Percentiles rank a stretch among this genome's conserved stretches.
phyloP scores from a whole-genome alignment of 768 basidiomycete genomes.

The Pleurotus sapidus region DNA sequence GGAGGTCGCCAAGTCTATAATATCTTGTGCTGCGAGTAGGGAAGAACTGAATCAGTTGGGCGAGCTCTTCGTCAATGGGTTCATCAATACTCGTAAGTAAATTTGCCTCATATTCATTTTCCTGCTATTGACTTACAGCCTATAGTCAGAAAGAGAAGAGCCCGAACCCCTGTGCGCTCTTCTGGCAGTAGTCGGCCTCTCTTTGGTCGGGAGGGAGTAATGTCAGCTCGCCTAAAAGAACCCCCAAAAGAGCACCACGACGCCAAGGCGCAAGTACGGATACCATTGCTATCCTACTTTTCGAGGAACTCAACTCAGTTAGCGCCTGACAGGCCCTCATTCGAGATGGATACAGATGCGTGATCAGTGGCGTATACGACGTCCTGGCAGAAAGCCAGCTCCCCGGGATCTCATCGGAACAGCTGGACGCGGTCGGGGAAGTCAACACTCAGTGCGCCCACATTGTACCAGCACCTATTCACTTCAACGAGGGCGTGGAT shows the following conservation, averaged over 20 bases:
- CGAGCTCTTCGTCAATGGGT: neutral
- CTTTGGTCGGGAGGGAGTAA: neutral
- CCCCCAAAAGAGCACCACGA: neutral
- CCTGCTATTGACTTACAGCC: too few species aligned
- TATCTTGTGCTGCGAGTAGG: neutral
- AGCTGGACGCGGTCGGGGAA: neutral
- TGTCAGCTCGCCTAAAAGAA: neutral
- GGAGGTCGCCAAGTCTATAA: slow-evolving; percentile 1
- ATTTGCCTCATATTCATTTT: too few species aligned
- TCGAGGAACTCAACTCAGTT: neutral
- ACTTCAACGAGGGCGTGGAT: neutral
- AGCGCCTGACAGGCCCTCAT: slow-evolving; percentile 1
- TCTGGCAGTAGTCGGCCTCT: too few species aligned
- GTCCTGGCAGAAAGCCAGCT: neutral
- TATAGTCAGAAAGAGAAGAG: neutral
- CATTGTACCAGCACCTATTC: neutral
- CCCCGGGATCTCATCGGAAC: too few species aligned
- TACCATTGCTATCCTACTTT: neutral
- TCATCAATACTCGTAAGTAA: neutral
- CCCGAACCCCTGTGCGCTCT: neutral
- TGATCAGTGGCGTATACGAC: neutral
- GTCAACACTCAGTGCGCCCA: neutral
- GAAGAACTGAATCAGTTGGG: neutral
- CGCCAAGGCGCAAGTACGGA: neutral
- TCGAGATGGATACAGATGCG: slow-evolving; percentile 5